phyloP scores from a whole-genome alignment of 1,139 yeast genomes.

The Protomyces inundatus region DNA sequence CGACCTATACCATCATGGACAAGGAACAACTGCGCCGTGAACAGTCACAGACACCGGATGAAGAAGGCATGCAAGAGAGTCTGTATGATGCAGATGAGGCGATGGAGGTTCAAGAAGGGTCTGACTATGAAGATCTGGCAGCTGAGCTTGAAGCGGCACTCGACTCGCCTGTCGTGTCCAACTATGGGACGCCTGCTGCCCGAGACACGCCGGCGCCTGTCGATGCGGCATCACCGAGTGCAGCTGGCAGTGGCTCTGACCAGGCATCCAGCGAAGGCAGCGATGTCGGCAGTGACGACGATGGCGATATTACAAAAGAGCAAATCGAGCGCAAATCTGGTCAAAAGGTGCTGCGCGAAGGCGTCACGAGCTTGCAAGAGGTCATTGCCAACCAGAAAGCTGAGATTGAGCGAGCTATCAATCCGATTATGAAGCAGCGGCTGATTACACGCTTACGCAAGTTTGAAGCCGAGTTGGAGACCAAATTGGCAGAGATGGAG shows the following conservation, averaged over 20 bases:
- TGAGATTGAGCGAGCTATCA: slow-evolving; percentile 71
- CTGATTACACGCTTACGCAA: slow-evolving; percentile 75
- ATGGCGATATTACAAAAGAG: slow-evolving; percentile 45
- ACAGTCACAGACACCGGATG: slow-evolving; percentile 31
- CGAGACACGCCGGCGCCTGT: slow-evolving; percentile 38
- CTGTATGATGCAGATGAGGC: slow-evolving; percentile 11
- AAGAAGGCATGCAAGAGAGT: slow-evolving; percentile 33
- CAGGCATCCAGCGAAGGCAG: slow-evolving; percentile 47
- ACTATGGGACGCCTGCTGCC: neutral
- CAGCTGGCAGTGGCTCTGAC: slow-evolving; percentile 32
- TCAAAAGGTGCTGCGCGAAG: slow-evolving; percentile 73
- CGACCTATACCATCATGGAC: slow-evolving; percentile 71
- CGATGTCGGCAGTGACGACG: slow-evolving; percentile 52
- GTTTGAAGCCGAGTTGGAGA: slow-evolving; percentile 74
- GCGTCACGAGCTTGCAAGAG: slow-evolving; percentile 71
- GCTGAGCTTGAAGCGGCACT: slow-evolving; percentile 38
- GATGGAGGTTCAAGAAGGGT: slow-evolving; percentile 19
- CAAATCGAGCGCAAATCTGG: slow-evolving; percentile 49
- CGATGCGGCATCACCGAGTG: neutral
- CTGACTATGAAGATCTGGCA: slow-evolving; percentile 35
- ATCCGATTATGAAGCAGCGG: slow-evolving; percentile 83
- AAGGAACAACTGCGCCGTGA: slow-evolving; percentile 40
- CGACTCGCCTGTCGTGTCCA: slow-evolving; percentile 9
- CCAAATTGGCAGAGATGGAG: slow-evolving; percentile 52
- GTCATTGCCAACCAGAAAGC: slow-evolving; percentile 72